phyloP scores from a whole-genome alignment of 176 grass and related monocot genomes.

The Cenchrus fungigraminus region DNA sequence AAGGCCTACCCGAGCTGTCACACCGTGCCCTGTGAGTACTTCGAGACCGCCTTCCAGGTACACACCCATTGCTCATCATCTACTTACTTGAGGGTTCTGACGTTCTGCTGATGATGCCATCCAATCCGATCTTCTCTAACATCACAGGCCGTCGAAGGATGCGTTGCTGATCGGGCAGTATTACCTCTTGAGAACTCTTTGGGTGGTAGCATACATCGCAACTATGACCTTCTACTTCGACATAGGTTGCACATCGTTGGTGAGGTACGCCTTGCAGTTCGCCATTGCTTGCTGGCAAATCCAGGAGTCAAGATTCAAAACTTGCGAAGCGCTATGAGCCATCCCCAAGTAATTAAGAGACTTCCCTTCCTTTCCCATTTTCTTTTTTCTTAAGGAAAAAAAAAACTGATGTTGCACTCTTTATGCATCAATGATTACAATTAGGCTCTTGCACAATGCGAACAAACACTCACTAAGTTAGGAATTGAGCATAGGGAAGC shows the following conservation, averaged over 20 bases:
- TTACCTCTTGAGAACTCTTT: slow-evolving; percentile 79
- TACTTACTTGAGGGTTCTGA: not conserved
- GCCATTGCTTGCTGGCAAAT: slow-evolving; percentile 68
- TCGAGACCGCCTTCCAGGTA: slow-evolving; percentile 80
- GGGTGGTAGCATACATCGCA: slow-evolving; percentile 85
- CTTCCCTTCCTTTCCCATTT: too few species aligned
- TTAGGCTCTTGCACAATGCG: slow-evolving; percentile 88
- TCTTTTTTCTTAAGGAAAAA: not conserved
- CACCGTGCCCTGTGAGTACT: slow-evolving; percentile 77
- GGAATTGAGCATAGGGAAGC: slow-evolving; percentile 78
- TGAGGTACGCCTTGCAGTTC: slow-evolving; percentile 67
- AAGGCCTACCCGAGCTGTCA: slow-evolving; percentile 84
- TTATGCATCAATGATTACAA: not conserved
- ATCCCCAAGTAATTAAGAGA: slow-evolving; percentile 61
- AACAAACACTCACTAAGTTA: slow-evolving; percentile 71
- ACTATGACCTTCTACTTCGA: slow-evolving; percentile 80
- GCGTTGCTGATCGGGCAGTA: slow-evolving; percentile 66
- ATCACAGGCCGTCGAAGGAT: slow-evolving; percentile 59
- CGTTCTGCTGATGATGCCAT: too few species aligned
- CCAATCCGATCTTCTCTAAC: not conserved
- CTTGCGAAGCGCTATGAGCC: slow-evolving; percentile 67
- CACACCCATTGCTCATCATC: not conserved
- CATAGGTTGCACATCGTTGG: slow-evolving; percentile 77
- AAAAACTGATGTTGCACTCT: not conserved
- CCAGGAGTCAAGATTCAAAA: slow-evolving; percentile 58